Base-by-base conservation (phyloP, 169 alveolate species). In the Plasmodium coatneyi region DNA sequence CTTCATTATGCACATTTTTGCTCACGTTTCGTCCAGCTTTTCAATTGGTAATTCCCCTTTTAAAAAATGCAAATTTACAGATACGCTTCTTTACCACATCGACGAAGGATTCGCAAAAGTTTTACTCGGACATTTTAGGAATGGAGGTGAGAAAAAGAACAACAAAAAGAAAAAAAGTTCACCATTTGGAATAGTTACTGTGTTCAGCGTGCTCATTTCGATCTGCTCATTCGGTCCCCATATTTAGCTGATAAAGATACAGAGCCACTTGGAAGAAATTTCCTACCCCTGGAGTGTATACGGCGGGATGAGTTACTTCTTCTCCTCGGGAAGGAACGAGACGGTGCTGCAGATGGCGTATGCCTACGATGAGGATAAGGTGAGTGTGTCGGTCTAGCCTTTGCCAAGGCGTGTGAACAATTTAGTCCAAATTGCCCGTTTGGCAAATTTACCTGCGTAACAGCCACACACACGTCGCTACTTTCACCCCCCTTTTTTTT, bases 271-370 rank as follows among this genome's bases (percentile, higher is more conserved):
- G 71, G 87, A 87, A 74, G 93, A 87, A 87, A 87, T 87, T 54
- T 87, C 93, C 9, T 87, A 87, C 39, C 93, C 93, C 12, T 87
- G 93, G 93, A 87, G 80, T 87, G 81, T 87, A 16, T 87, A 87
- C 43, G 93, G 93, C 3, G 93, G 93, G 19, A 87, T 87, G 93
- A 87, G 93, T 30, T 87, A 87, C 78, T 87, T 54, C 71, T 87
- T 78, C 70, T 87, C 93, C 9, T 78, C 86, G 34, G 49, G 80
- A 87, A 87, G 71, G 43, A 87, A 87, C 80, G 66, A 41, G 49
- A 74, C 93, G 28, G 43, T 71, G 46, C 72, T 87, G 34, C 93
- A 87, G 49, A 14, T 87, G 34, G 93, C 93, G 28, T 87, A 87
- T 78, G 93, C 93, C 19, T 87, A 87, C 34, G 93, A 87, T 87